Conservation (phyloP, 768 basidiomycete genomes). For the Exidia glandulosa region DNA sequence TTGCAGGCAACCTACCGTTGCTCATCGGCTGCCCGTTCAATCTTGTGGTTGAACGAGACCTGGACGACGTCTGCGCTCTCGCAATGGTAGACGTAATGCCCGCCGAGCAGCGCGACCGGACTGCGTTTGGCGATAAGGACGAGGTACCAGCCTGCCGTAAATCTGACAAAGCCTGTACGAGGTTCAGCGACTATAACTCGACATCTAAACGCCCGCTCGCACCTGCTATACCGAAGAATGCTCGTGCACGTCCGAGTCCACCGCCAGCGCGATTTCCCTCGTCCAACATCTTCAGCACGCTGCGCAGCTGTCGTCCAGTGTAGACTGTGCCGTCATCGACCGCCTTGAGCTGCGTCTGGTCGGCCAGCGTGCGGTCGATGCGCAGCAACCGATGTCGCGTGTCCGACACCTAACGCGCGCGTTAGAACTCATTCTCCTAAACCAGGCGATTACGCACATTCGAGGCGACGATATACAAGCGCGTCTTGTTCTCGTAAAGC, state of each 20-base stretch:
- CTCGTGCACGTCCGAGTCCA: conserved; percentile 67
- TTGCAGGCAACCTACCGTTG: conserved; percentile 30
- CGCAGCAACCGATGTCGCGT: conserved; percentile 87
- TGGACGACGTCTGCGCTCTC: conserved; percentile 81
- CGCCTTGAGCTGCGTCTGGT: conserved; percentile 60
- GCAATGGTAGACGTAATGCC: conserved; percentile 94
- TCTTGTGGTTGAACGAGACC: conserved; percentile 64
- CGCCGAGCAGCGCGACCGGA: conserved; percentile 86
- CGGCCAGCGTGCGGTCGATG: conserved; percentile 63
- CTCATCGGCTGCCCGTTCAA: conserved; percentile 83
- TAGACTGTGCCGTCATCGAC: conserved; percentile 87
- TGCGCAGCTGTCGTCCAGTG: conserved; percentile 78
- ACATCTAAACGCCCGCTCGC: conserved; percentile 8
- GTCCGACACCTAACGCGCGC: too few relatives aligned
- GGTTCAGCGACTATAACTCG: neutral
- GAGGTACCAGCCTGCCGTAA: conserved; percentile 96
- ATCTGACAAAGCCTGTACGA: conserved; percentile 74
- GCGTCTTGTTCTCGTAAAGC: conserved; percentile 82
- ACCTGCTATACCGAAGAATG: conserved; percentile 81
- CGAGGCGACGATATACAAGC: conserved; percentile 87
- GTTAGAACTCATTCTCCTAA: too few relatives aligned
- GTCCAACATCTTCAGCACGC: conserved; percentile 88
- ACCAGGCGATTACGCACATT: too few relatives aligned
- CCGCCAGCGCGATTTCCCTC: conserved; percentile 87
- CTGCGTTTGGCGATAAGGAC: conserved; percentile 82